These are phyloP conservation scores for Botrytis byssoidea DNA, from an alignment of 2,329 filamentous ascomycete genomes.

Conservation along the genomic window DNA sequence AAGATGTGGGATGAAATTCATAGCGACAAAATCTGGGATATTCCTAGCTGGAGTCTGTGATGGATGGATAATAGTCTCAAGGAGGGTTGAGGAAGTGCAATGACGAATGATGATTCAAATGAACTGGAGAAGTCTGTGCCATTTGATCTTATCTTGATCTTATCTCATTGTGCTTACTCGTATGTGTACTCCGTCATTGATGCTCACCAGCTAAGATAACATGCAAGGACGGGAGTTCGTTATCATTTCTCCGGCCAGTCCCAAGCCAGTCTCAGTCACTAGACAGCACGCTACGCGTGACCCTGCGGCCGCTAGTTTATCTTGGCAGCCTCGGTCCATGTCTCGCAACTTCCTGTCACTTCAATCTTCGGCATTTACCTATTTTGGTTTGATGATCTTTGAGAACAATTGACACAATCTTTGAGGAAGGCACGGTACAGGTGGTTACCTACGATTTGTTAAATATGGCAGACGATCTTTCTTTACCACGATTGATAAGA, in stretches of 20 bases:
- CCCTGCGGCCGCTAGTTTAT: conserved; percentile 1
- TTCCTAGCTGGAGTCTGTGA: not conserved
- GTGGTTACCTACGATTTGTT: not conserved
- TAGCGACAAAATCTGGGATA: not conserved
- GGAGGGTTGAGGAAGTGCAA: not conserved
- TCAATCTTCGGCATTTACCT: not conserved
- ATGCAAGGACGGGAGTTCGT: not conserved
- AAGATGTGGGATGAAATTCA: not conserved
- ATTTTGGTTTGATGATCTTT: not conserved
- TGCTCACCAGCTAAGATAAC: not conserved
- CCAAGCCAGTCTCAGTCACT: not conserved
- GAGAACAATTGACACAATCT: not conserved
- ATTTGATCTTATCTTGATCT: not conserved
- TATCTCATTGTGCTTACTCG: not conserved
- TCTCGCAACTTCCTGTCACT: not conserved
- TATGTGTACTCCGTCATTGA: not conserved
- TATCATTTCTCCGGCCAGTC: not conserved
- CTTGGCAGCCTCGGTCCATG: conserved; percentile 4
- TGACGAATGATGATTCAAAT: not conserved
- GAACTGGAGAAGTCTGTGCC: not conserved
- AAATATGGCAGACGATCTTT: conserved; percentile 29
- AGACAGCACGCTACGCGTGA: not conserved
- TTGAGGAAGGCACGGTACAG: not conserved
- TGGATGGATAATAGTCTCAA: not conserved
- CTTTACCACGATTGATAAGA: conserved; percentile 25